phyloP scores from a whole-genome alignment of 148 eudicot genomes.

The Amaranthus palmeri region DNA sequence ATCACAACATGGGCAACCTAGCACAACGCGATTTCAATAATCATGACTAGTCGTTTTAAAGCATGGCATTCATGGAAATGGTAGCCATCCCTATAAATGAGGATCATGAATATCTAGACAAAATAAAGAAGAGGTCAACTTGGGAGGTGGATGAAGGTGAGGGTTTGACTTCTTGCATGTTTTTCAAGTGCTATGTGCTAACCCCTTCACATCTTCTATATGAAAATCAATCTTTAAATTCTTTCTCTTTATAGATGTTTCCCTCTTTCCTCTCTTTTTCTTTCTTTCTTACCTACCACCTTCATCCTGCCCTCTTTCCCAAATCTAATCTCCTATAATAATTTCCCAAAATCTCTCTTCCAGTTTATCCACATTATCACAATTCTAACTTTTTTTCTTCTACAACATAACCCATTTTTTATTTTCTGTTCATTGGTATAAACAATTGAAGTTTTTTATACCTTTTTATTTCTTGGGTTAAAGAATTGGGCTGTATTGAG shows the following conservation, averaged over 20 bases:
- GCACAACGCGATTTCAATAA: too few relatives aligned
- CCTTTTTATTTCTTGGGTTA: background rate
- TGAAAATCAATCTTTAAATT: background rate
- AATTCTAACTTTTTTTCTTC: background rate
- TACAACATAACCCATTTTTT: background rate
- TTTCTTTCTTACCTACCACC: conserved; percentile 5
- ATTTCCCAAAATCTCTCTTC: conserved; percentile 14
- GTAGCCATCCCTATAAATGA: background rate
- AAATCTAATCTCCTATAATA: conserved; percentile 10
- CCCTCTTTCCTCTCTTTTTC: background rate
- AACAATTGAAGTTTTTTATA: background rate
- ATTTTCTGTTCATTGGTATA: background rate
- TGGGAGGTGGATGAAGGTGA: background rate
- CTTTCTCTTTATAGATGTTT: too few relatives aligned
- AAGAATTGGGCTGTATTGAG: background rate
- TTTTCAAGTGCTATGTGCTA: background rate
- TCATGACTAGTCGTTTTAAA: too few relatives aligned
- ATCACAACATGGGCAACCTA: too few relatives aligned
- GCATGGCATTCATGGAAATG: background rate
- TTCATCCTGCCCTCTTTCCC: conserved; percentile 2
- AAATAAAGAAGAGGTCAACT: background rate
- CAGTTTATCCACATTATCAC: background rate
- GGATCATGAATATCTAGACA: background rate
- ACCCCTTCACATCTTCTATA: conserved; percentile 10
- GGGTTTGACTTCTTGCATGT: background rate